Conservation (phyloP, 257 asterid species). For the Coffea canephora region DNA sequence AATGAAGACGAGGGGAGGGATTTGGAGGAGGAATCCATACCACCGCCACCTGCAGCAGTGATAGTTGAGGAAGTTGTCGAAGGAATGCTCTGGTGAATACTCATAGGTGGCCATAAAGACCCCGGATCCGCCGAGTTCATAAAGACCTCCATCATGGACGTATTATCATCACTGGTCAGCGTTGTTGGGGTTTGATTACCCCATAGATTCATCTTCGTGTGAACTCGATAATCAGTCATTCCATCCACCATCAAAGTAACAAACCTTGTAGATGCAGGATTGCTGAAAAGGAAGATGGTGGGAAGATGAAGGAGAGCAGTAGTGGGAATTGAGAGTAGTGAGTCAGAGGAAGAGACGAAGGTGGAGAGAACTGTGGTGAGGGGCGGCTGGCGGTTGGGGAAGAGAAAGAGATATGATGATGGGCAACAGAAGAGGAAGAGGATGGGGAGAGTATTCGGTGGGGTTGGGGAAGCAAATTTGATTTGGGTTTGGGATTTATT, state of each 20-base stretch:
- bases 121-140: constrained; percentile 55
- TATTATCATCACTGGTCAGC: constrained; percentile 31
- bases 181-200: constrained; percentile 8
- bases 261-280: not conserved
- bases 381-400: constrained; percentile 28
- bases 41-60: not conserved
- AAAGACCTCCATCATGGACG: constrained; percentile 54
- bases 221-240: constrained; percentile 41
- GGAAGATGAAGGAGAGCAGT: not conserved
- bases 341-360: constrained; percentile 1
- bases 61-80: constrained; percentile 13
- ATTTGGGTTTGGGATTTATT: constrained; percentile 35
- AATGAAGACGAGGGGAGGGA: constrained; percentile 9
- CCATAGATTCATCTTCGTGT: constrained; percentile 43
- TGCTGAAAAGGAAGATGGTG: not conserved
- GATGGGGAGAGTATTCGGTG: constrained; percentile 1
- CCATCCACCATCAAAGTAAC: constrained; percentile 11
- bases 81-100: not conserved
- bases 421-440: constrained; percentile 10
- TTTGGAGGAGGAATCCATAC: not conserved
- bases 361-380: not conserved
- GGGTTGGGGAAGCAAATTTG: constrained; percentile 24
- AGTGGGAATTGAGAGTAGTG: not conserved
- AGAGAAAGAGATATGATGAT: not conserved
- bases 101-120: constrained; percentile 48